These are phyloP conservation scores for Alternaria viburni DNA, from an alignment of 2,329 filamentous ascomycete genomes.

Conservation along the genomic window DNA sequence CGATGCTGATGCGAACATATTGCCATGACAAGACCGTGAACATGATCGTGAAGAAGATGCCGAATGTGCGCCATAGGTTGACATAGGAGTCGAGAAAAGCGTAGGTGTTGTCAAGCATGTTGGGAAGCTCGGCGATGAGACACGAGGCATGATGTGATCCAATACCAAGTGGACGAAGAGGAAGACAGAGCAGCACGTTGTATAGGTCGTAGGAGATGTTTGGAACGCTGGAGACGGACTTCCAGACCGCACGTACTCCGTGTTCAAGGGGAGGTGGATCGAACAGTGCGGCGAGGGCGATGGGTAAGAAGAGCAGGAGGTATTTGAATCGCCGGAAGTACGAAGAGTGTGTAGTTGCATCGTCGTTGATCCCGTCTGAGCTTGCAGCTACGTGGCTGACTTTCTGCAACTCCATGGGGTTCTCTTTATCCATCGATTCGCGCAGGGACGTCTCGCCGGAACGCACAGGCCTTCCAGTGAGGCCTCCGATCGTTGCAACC, in stretches of 20 bases:
- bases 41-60: not conserved
- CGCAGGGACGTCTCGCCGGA: not conserved
- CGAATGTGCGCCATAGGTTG: not conserved
- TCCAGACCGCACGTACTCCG: not conserved
- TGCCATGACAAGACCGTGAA: not conserved
- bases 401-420: not conserved
- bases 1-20: not conserved
- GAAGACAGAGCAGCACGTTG: not conserved
- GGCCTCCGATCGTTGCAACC: not conserved
- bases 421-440: not conserved
- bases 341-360: not conserved
- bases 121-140: not conserved
- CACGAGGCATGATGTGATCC: not conserved
- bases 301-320: not conserved
- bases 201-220: not conserved
- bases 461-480: not conserved
- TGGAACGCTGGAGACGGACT: not conserved
- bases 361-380: not conserved
- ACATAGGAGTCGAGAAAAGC: not conserved
- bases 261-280: not conserved
- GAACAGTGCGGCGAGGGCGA: not conserved
- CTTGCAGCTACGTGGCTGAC: not conserved
- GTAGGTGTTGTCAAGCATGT: not conserved
- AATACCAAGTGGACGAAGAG: not conserved
- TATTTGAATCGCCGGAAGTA: not conserved